These are phyloP conservation scores for Jacaranda mimosifolia DNA, from an alignment of 257 asterid species.

Conservation along the genomic window DNA sequence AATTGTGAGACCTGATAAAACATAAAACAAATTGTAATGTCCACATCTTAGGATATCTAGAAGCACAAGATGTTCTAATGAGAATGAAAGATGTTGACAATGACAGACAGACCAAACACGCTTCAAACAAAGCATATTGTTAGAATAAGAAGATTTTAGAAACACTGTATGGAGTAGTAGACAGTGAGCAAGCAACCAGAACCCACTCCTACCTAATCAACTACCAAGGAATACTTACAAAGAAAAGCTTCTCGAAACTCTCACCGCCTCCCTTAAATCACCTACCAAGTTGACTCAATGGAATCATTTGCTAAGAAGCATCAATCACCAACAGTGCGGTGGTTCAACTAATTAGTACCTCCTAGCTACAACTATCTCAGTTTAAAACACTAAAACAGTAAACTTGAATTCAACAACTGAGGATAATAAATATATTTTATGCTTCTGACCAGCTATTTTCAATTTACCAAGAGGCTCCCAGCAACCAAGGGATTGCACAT, in stretches of 20 bases:
- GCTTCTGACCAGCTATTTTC: constrained; percentile 13
- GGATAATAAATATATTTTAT: neutral
- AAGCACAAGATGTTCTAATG: constrained; percentile 16
- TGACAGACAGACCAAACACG: neutral
- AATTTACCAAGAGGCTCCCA: constrained; percentile 9
- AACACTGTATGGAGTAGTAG: no score
- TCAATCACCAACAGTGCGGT: neutral
- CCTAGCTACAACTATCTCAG: neutral
- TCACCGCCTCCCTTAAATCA: neutral
- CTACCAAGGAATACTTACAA: neutral
- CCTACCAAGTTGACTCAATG: constrained; percentile 11
- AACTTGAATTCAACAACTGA: neutral
- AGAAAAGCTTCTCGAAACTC: neutral
- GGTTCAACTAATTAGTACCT: constrained; percentile 6
- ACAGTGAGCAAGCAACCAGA: no score
- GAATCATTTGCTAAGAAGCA: neutral
- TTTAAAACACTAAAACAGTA: neutral
- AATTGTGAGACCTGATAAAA: constrained; percentile 80
- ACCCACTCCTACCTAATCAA: no score
- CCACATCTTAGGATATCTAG: constrained; percentile 25
- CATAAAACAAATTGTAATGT: constrained; percentile 23
- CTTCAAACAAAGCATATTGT: neutral
- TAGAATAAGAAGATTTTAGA: constrained; percentile 1
- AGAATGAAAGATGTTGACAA: constrained; percentile 13
- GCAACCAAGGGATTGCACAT: neutral